phyloP scores from a whole-genome alignment of 2,329 filamentous ascomycete genomes.

The Alternaria alternata region DNA sequence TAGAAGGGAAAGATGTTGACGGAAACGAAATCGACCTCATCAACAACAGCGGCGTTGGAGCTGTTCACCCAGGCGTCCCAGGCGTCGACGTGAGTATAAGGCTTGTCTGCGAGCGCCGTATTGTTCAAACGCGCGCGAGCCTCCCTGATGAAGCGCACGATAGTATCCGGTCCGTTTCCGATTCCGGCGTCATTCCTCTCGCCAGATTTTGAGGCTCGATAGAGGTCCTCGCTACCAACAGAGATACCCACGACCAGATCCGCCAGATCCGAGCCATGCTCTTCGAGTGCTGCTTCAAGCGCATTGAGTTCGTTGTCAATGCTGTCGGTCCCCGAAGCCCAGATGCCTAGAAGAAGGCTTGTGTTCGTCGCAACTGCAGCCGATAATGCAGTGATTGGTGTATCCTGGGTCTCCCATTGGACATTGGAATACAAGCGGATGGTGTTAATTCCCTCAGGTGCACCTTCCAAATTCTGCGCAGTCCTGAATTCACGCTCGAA shows the following conservation, averaged over 20 bases:
- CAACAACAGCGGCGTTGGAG: constrained; percentile 46
- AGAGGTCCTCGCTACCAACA: constrained; percentile 60
- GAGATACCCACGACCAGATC: constrained; percentile 49
- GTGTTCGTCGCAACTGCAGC: constrained; percentile 47
- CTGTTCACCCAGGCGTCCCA: constrained; percentile 47
- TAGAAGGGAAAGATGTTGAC: constrained; percentile 51
- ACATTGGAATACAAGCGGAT: constrained; percentile 77
- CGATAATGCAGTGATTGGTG: constrained; percentile 63
- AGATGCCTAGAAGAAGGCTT: constrained; percentile 50
- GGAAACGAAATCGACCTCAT: constrained; percentile 48
- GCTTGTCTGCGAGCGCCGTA: constrained; percentile 64
- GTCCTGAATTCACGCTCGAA: constrained; percentile 74
- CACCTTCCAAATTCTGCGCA: constrained; percentile 68
- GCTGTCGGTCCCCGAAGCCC: constrained; percentile 63
- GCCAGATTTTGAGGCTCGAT: constrained; percentile 74
- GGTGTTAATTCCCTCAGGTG: constrained; percentile 70
- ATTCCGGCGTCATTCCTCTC: constrained; percentile 67
- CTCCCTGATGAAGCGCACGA: constrained; percentile 66
- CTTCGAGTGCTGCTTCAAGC: constrained; percentile 39
- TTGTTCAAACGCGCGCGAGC: constrained; percentile 62
- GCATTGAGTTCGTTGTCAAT: constrained; percentile 48
- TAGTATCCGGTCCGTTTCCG: constrained; percentile 67
- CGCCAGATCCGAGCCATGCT: constrained; percentile 61
- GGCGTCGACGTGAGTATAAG: constrained; percentile 53
- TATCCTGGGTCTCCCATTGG: constrained; percentile 69